phyloP scores from a whole-genome alignment of 139 green algal species.

The Penium margaritaceum region DNA sequence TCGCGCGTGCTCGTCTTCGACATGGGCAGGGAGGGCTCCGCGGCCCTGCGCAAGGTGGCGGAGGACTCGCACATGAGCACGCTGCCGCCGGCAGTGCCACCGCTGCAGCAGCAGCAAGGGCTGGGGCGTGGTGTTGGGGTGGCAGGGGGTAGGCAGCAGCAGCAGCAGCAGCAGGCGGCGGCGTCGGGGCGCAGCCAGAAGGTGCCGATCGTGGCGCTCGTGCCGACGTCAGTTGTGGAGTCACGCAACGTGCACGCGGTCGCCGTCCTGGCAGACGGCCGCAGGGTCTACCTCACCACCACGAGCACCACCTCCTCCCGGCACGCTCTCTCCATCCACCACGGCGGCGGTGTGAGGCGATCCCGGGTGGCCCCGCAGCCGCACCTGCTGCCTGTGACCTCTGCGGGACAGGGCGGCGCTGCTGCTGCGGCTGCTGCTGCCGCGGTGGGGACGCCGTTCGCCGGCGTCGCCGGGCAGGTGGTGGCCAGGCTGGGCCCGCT shows the following conservation, averaged over 20 bases:
- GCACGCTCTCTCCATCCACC: background rate
- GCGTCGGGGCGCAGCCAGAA: constrained; percentile 43
- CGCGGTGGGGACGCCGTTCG: background rate
- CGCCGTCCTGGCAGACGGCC: constrained; percentile 73
- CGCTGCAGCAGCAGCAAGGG: constrained; percentile 3
- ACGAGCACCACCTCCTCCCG: background rate
- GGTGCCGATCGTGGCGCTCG: constrained; percentile 62
- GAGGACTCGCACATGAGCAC: constrained; percentile 61
- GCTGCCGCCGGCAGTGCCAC: constrained; percentile 42
- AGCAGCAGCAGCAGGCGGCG: constrained; percentile 21
- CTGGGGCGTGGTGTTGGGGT: background rate
- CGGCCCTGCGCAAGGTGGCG: constrained; percentile 53
- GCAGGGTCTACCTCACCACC: constrained; percentile 77
- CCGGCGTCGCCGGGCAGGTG: background rate
- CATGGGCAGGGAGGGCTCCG: constrained; percentile 59
- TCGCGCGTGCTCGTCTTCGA: constrained; percentile 76
- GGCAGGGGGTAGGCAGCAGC: background rate
- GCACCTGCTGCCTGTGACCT: background rate
- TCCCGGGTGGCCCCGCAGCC: background rate
- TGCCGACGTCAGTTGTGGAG: constrained; percentile 58
- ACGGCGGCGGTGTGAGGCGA: no score
- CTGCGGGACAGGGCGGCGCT: background rate
- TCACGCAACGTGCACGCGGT: constrained; percentile 71
- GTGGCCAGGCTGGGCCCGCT: background rate
- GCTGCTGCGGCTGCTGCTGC: no score